phyloP scores from a whole-genome alignment of 2,329 filamentous ascomycete genomes.

The Karstenula rhodostoma region DNA sequence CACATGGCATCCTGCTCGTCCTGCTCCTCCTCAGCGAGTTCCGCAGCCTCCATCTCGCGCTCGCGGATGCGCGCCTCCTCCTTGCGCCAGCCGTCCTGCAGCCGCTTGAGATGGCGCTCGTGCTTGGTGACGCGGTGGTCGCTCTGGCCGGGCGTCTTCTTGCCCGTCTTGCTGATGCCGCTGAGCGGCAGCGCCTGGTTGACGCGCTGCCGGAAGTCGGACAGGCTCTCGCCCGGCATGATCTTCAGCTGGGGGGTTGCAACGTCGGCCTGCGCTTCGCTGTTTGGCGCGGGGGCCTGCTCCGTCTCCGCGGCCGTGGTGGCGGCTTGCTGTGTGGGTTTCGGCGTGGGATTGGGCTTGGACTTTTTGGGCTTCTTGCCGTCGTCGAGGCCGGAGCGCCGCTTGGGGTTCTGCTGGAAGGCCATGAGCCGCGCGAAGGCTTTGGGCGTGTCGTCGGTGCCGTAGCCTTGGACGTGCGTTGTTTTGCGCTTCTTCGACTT shows the following conservation, averaged over 20 bases:
- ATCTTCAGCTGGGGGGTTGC: constrained; percentile 67
- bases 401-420: constrained; percentile 67
- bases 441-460: constrained; percentile 82
- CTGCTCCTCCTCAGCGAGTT: constrained; percentile 70
- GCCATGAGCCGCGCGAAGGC: constrained; percentile 89
- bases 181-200: constrained; percentile 82
- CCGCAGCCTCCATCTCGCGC: constrained; percentile 79
- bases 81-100: constrained; percentile 67
- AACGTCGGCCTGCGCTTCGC: constrained; percentile 28
- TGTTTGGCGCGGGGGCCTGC: constrained; percentile 25
- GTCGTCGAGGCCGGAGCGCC: constrained; percentile 71
- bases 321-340: constrained; percentile 13
- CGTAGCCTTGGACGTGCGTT: constrained; percentile 60
- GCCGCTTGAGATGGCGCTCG: constrained; percentile 75
- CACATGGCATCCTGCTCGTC: constrained; percentile 69
- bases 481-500: constrained; percentile 49
- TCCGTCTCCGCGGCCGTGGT: constrained; percentile 20
- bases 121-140: constrained; percentile 76
- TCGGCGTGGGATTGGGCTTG: constrained; percentile 18
- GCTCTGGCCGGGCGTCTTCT: constrained; percentile 71
- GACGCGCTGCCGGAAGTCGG: constrained; percentile 83
- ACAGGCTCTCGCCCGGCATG: constrained; percentile 80
- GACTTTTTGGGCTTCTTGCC: constrained; percentile 64
- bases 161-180: constrained; percentile 68
- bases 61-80: constrained; percentile 67